Evolutionary conservation across 2,329 filamentous ascomycete genomes (phyloP).

Genomic region (Hymenoscyphus albidus): DNA sequence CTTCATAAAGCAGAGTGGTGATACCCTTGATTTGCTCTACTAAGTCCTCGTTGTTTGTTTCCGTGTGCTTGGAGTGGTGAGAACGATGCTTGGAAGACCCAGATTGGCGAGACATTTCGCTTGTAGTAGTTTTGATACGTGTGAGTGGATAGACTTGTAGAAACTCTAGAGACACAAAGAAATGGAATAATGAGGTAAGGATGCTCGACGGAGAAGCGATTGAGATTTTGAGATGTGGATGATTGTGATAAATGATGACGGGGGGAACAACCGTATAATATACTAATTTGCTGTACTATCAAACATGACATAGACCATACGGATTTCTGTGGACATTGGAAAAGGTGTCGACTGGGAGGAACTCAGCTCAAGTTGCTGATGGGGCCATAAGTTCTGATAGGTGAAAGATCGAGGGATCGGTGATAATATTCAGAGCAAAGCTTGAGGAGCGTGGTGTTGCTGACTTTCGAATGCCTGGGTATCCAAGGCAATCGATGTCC

Average conservation of each 20-base stretch:
- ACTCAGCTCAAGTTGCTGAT: constrained; percentile 9
- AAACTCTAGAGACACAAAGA: neutral
- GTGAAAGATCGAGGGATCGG: constrained; percentile 1
- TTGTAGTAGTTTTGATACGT: neutral
- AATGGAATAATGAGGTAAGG: neutral
- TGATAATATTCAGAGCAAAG: constrained; percentile 9
- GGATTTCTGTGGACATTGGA: constrained; percentile 1
- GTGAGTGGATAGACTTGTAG: neutral
- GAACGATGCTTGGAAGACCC: constrained; percentile 24
- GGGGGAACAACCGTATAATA: constrained; percentile 4
- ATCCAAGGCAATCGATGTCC: constrained; percentile 7
- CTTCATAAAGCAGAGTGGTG: constrained; percentile 28
- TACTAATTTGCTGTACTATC: neutral
- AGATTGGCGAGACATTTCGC: constrained; percentile 24
- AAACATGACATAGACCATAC: neutral
- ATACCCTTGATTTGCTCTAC: constrained; percentile 31
- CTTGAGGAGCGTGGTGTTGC: constrained; percentile 7
- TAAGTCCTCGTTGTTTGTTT: constrained; percentile 23
- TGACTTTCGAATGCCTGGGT: constrained; percentile 7
- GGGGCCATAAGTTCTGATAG: constrained; percentile 7
- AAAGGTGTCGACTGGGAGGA: constrained; percentile 1
- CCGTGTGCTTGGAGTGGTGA: constrained; percentile 15
- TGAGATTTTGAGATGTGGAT: constrained; percentile 1
- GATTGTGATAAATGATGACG: constrained; percentile 6
- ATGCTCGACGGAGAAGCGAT: neutral